These are phyloP conservation scores for Hydnomerulius pinastri DNA, from an alignment of 768 basidiomycete genomes.

Conservation along the genomic window DNA sequence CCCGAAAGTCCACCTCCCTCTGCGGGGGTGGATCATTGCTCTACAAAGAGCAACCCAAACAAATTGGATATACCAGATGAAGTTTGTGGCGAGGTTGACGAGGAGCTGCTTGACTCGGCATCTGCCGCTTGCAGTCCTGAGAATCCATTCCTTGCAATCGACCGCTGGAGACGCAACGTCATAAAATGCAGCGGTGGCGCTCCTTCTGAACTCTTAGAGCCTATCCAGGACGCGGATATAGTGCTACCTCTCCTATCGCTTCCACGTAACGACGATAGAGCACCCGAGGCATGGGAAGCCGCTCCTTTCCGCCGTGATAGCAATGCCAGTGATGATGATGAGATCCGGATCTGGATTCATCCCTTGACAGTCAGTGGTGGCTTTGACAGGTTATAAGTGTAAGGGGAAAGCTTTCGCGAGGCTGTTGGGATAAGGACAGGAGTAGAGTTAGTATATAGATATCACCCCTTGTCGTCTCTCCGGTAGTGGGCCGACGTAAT, in stretches of 20 bases:
- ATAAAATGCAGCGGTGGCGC: constrained; percentile 3
- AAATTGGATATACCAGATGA: background rate
- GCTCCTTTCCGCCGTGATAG: background rate
- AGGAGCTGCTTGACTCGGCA: constrained; percentile 38
- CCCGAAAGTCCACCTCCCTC: constrained; percentile 27
- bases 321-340: constrained; percentile 11
- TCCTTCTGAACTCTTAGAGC: constrained; percentile 14
- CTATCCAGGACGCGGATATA: constrained; percentile 15
- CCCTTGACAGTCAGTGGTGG: constrained; percentile 3
- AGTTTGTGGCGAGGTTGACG: constrained; percentile 13
- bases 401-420: too few relatives aligned
- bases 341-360: constrained; percentile 16
- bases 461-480: too few relatives aligned
- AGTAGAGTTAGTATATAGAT: too few relatives aligned
- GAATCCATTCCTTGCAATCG: constrained; percentile 24
- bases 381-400: background rate
- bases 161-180: constrained; percentile 24
- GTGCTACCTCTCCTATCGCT: constrained; percentile 12
- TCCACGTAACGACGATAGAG: background rate
- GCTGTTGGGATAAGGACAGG: too few relatives aligned
- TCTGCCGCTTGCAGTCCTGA: constrained; percentile 19
- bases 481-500: too few relatives aligned
- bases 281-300: background rate
- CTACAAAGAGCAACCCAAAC: background rate
- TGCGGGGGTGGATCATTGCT: constrained; percentile 48